Percentiles rank a stretch among this genome's conserved stretches.
These are phyloP conservation scores for Entomortierella parvispora DNA, from an alignment of 192 early-diverging fungal genomes.

Conservation along the genomic window DNA sequence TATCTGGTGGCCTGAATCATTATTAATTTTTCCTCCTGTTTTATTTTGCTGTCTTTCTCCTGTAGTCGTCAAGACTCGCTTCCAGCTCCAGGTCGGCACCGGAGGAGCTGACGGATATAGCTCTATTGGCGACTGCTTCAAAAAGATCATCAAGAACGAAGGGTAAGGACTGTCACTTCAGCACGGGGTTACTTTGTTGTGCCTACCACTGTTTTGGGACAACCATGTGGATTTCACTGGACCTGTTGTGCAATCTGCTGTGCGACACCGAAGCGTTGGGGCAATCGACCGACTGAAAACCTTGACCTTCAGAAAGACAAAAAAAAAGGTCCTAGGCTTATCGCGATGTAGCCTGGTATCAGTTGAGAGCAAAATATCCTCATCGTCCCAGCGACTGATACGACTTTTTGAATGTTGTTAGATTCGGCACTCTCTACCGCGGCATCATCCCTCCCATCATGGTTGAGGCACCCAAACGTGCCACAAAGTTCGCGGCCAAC, in stretches of 20 bases:
- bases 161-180: conserved; percentile 59
- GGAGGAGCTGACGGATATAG: conserved; percentile 84
- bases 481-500: conserved; percentile 97
- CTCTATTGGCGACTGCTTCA: conserved; percentile 90
- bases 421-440: conserved; percentile 77
- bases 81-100: conserved; percentile 96
- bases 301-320: background rate
- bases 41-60: background rate
- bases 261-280: no score
- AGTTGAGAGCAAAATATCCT: conserved; percentile 32
- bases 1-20: conserved; percentile 4
- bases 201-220: conserved; percentile 5
- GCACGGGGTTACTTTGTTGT: background rate
- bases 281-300: no score
- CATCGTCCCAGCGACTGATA: no score
- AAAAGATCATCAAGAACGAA: conserved; percentile 92
- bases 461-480: conserved; percentile 97
- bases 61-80: conserved; percentile 91
- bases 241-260: background rate
- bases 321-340: background rate
- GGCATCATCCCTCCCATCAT: conserved; percentile 98
- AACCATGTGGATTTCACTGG: conserved; percentile 13
- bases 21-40: background rate
- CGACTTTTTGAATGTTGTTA: conserved; percentile 16
- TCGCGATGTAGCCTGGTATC: background rate